A percentile compares a stretch with the other conserved stretches of the same genome.
Evolutionary conservation across 2,329 filamentous ascomycete genomes (phyloP).

Genomic region (Cercospora nicotianae): DNA sequence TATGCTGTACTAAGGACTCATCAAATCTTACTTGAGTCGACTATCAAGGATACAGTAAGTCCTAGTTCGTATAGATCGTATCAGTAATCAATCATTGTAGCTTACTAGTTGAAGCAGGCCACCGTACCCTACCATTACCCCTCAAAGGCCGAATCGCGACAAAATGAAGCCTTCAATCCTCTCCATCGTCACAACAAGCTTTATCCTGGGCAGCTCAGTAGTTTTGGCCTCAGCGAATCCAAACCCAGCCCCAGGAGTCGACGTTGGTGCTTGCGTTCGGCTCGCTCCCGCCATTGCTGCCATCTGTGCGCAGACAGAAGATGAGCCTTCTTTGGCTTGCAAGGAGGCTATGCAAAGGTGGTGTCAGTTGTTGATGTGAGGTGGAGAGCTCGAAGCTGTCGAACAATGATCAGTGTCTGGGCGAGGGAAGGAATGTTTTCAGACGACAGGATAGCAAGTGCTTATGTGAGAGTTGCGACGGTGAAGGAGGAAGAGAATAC

Average conservation of each 20-base stretch:
- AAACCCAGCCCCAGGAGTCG: not conserved
- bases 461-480: not conserved
- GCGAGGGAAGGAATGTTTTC: too few relatives aligned
- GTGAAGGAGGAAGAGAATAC: too few relatives aligned
- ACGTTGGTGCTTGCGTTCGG: not conserved
- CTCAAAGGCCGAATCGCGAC: too few relatives aligned
- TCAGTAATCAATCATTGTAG: not conserved
- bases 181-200: not conserved
- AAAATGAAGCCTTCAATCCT: not conserved
- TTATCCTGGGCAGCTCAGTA: not conserved
- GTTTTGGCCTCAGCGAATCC: not conserved
- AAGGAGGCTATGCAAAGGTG: not conserved
- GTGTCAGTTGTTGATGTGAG: conserved; percentile 1
- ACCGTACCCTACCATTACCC: too few relatives aligned
- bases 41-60: not conserved
- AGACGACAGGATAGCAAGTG: too few relatives aligned
- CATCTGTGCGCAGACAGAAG: not conserved
- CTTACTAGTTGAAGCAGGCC: too few relatives aligned
- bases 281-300: not conserved
- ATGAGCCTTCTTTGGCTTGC: not conserved
- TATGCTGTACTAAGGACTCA: not conserved
- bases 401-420: too few relatives aligned
- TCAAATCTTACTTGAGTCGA: not conserved
- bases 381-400: too few relatives aligned
- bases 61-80: not conserved